Conservation (phyloP, 495 filamentous ascomycete genomes). For the Penicillium fimorum region DNA sequence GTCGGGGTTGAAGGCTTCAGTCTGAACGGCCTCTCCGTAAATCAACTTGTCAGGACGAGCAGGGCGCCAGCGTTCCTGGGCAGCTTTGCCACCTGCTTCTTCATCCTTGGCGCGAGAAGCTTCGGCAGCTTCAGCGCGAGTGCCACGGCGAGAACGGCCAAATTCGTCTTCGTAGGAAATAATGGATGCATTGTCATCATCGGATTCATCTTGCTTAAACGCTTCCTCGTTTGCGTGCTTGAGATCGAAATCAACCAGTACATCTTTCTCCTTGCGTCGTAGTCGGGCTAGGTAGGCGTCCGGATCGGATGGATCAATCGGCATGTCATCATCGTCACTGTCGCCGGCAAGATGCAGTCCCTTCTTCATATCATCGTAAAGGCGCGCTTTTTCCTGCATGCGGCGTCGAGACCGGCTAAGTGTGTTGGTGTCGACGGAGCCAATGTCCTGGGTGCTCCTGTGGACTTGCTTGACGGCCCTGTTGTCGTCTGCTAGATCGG, state of each 20-base stretch:
- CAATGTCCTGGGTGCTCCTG: slow-evolving; percentile 39
- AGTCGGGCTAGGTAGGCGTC: slow-evolving; percentile 35
- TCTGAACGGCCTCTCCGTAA: slow-evolving; percentile 77
- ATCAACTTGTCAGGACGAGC: slow-evolving; percentile 69
- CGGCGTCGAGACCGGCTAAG: slow-evolving; percentile 64
- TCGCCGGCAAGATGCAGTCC: slow-evolving; percentile 50
- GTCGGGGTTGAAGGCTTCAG: slow-evolving; percentile 73
- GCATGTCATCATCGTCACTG: slow-evolving; percentile 46
- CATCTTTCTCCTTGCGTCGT: slow-evolving; percentile 47
- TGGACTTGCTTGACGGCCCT: slow-evolving; percentile 38
- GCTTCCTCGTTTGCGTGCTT: slow-evolving; percentile 79
- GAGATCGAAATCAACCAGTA: slow-evolving; percentile 84
- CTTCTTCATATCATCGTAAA: slow-evolving; percentile 83
- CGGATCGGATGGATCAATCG: slow-evolving; percentile 19
- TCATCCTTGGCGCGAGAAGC: slow-evolving; percentile 52
- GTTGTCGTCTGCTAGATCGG: slow-evolving; percentile 43
- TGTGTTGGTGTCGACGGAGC: slow-evolving; percentile 43
- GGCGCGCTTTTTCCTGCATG: slow-evolving; percentile 81
- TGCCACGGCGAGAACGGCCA: slow-evolving; percentile 70
- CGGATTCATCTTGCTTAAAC: slow-evolving; percentile 34
- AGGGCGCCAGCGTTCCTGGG: slow-evolving; percentile 56
- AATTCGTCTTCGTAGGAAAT: slow-evolving; percentile 89
- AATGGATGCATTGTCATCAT: slow-evolving; percentile 55
- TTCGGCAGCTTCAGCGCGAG: slow-evolving; percentile 58
- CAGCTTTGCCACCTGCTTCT: slow-evolving; percentile 33